These are phyloP conservation scores for Phellopilus nigrolimitatus DNA, from an alignment of 1,284 basidiomycete species.

Conservation along the genomic window DNA sequence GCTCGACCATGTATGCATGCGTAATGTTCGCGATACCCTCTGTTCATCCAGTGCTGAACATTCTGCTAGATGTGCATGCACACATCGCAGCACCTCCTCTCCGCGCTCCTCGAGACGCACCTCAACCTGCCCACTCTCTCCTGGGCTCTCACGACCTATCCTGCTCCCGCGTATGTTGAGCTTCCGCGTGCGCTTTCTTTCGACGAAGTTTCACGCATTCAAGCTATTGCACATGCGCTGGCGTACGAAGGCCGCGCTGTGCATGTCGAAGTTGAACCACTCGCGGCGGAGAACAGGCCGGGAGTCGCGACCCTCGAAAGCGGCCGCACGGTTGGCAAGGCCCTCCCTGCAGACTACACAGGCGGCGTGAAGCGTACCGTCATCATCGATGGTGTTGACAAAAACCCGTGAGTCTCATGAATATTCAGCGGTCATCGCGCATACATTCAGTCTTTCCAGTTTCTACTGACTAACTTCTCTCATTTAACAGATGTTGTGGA, in stretches of 20 bases:
- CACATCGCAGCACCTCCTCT: slow-evolving; percentile 80
- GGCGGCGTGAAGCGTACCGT: slow-evolving; percentile 78
- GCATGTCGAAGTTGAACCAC: slow-evolving; percentile 52
- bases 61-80: slow-evolving; percentile 70
- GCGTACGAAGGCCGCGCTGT: slow-evolving; percentile 21
- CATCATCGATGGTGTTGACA: slow-evolving; percentile 76
- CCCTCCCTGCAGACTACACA: slow-evolving; percentile 65
- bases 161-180: slow-evolving; percentile 42
- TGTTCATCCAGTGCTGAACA: background rate
- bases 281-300: slow-evolving; percentile 39
- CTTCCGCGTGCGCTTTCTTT: slow-evolving; percentile 36
- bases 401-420: slow-evolving; percentile 57
- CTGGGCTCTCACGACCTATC: slow-evolving; percentile 73
- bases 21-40: slow-evolving; percentile 5
- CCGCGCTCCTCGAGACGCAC: slow-evolving; percentile 69
- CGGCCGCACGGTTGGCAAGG: slow-evolving; percentile 47
- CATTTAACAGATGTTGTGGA: slow-evolving; percentile 67
- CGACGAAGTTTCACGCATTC: slow-evolving; percentile 35
- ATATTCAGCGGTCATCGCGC: background rate
- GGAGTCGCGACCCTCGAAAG: slow-evolving; percentile 37
- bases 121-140: slow-evolving; percentile 74
- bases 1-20: slow-evolving; percentile 66
- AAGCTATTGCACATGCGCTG: slow-evolving; percentile 33
- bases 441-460: background rate
- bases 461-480: slow-evolving; percentile 5